Evolutionary conservation across 2,329 filamentous ascomycete genomes (phyloP).

Genomic region (Monosporascus ibericus): DNA sequence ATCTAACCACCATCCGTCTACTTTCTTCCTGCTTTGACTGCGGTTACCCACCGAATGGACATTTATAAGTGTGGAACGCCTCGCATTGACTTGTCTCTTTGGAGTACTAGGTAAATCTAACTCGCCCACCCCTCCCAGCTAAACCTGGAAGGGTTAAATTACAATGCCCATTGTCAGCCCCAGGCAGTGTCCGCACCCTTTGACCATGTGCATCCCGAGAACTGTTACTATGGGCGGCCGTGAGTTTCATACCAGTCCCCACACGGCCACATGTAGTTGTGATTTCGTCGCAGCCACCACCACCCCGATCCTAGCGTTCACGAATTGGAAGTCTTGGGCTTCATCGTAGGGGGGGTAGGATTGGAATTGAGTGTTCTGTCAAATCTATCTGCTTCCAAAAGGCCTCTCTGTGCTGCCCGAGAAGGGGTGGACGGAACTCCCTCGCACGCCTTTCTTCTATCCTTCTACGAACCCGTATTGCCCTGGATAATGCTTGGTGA

Average conservation of each 20-base stretch:
- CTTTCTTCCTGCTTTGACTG: background rate
- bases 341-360: background rate
- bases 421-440: background rate
- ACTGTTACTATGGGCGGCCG: constrained; percentile 13
- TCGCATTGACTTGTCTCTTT: background rate
- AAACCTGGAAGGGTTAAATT: background rate
- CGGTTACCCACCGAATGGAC: background rate
- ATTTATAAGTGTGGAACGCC: background rate
- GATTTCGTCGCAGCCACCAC: constrained; percentile 29
- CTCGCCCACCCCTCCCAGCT: background rate
- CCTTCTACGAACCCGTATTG: background rate
- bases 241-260: constrained; percentile 22
- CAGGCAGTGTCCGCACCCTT: background rate
- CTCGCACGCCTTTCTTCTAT: background rate
- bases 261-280: constrained; percentile 17
- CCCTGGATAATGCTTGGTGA: background rate
- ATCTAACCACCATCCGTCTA: background rate
- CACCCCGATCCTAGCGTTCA: constrained; percentile 23
- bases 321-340: constrained; percentile 12
- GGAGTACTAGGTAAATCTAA: background rate
- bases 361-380: background rate
- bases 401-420: background rate
- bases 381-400: background rate
- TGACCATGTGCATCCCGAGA: background rate
- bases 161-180: background rate